Percentiles rank a stretch among this genome's conserved stretches.
Evolutionary conservation across 2,329 filamentous ascomycete genomes (phyloP).

Genomic region (Trichoderma sp.): DNA sequence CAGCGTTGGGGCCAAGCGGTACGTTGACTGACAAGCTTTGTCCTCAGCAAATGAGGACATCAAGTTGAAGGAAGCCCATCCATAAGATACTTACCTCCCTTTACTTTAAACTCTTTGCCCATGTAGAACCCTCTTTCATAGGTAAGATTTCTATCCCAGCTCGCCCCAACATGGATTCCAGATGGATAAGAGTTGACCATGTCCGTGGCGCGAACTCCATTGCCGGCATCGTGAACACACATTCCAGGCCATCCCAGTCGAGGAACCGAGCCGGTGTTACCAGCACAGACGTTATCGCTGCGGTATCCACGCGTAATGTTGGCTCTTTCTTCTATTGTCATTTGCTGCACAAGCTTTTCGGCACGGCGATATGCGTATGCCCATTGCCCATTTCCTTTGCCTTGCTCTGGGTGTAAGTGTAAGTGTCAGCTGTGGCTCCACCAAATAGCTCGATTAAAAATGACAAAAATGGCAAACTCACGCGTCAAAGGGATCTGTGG

Average conservation of each 20-base stretch:
- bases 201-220: conserved; percentile 48
- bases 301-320: conserved; percentile 52
- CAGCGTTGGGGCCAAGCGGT: conserved; percentile 67
- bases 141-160: conserved; percentile 54
- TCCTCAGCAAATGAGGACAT: neutral
- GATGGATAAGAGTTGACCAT: conserved; percentile 49
- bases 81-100: conserved; percentile 48
- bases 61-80: accelerated
- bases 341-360: conserved; percentile 52
- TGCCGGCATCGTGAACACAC: conserved; percentile 50
- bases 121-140: conserved; percentile 51
- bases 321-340: conserved; percentile 65
- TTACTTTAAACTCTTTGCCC: conserved; percentile 55
- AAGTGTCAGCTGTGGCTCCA: neutral
- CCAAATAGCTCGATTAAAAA: neutral
- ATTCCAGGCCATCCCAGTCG: conserved; percentile 46
- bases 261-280: conserved; percentile 46
- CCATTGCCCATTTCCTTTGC: conserved; percentile 46
- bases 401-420: conserved; percentile 27
- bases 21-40: conserved; percentile 53
- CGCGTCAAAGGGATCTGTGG: neutral
- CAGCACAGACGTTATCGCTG: conserved; percentile 48
- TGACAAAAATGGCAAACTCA: neutral
- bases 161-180: conserved; percentile 46
- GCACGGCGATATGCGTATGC: conserved; percentile 57